Evolutionary conservation across 371 early-diverging fungal genomes (phyloP).

Genomic region (Mucor circinelloides): DNA sequence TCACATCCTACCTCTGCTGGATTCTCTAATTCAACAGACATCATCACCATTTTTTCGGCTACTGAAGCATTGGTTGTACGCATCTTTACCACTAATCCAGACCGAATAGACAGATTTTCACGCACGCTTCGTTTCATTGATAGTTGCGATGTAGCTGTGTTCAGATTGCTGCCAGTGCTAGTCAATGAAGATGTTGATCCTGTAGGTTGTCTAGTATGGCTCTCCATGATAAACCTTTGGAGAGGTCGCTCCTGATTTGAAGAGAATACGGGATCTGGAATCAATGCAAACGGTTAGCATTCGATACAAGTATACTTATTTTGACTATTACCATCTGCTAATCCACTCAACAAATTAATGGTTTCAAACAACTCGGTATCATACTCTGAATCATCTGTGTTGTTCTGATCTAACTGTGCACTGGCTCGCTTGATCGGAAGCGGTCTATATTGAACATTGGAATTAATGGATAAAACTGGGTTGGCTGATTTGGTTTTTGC

Average conservation of each 20-base stretch:
- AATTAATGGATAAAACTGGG: slow-evolving; percentile 41
- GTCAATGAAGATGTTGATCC: slow-evolving; percentile 18
- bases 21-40: slow-evolving; percentile 73
- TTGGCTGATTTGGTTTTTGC: slow-evolving; percentile 46
- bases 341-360: slow-evolving; percentile 59
- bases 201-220: slow-evolving; percentile 25
- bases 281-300: too few species aligned
- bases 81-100: slow-evolving; percentile 66
- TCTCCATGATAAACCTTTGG: slow-evolving; percentile 46
- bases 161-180: slow-evolving; percentile 25
- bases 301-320: background rate
- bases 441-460: slow-evolving; percentile 54
- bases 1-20: slow-evolving; percentile 58
- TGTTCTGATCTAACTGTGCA: slow-evolving; percentile 3
- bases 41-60: slow-evolving; percentile 67
- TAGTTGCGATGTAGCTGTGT: slow-evolving; percentile 21
- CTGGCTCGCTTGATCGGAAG: slow-evolving; percentile 31
- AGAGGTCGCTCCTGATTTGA: slow-evolving; percentile 17
- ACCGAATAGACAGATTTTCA: slow-evolving; percentile 54
- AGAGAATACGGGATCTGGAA: slow-evolving; percentile 32
- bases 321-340: slow-evolving; percentile 52
- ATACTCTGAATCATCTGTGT: slow-evolving; percentile 50
- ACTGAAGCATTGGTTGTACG: slow-evolving; percentile 67
- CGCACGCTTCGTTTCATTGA: slow-evolving; percentile 52
- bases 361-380: slow-evolving; percentile 61